phyloP scores from a whole-genome alignment of 257 asterid genomes.

The Jasminum sambac region DNA sequence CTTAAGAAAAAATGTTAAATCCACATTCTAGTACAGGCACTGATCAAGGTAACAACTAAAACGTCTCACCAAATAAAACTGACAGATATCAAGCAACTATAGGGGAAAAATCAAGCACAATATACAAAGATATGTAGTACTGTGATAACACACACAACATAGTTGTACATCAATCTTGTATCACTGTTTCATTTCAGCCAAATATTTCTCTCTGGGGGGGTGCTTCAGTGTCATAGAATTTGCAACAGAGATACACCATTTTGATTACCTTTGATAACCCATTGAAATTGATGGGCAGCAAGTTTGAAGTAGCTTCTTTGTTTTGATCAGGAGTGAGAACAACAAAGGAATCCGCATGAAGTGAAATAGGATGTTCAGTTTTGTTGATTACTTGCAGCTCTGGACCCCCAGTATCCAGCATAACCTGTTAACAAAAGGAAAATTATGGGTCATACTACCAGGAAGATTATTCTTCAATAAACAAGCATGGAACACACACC shows the following conservation, averaged over 20 bases:
- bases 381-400: constrained; percentile 71
- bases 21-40: background rate
- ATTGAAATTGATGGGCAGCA: constrained; percentile 63
- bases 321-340: constrained; percentile 59
- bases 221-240: background rate
- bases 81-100: background rate
- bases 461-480: background rate
- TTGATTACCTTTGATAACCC: constrained; percentile 56
- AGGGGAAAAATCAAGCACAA: background rate
- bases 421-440: constrained; percentile 43
- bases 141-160: constrained; percentile 3
- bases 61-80: background rate
- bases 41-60: background rate
- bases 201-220: background rate
- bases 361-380: constrained; percentile 50
- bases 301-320: constrained; percentile 59
- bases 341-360: constrained; percentile 50
- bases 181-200: background rate
- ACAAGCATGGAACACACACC: background rate
- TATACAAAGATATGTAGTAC: background rate
- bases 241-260: background rate
- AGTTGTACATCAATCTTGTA: background rate
- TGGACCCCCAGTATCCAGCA: constrained; percentile 82
- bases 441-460: background rate
- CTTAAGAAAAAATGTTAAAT: background rate